Conservation (phyloP, 208 protist species). For the Acanthamoeba royreba region DNA sequence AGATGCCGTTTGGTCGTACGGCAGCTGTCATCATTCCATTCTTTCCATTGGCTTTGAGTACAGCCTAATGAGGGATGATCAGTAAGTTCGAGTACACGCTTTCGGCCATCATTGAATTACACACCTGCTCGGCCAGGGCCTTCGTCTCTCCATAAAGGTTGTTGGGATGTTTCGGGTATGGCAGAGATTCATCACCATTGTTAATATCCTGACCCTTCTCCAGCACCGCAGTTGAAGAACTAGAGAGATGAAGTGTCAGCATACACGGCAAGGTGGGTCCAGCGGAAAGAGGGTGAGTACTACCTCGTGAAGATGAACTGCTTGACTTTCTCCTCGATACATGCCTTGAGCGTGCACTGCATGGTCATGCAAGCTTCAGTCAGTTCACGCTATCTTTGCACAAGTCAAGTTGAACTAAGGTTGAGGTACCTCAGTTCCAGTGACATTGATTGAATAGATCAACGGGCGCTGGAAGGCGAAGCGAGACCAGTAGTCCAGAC, state of each 20-base stretch:
- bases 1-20: constrained; percentile 10
- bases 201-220: not conserved
- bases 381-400: not conserved
- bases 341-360: not conserved
- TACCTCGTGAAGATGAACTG: not conserved
- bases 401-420: not conserved
- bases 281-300: too few species aligned
- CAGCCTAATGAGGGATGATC: not conserved
- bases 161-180: not conserved
- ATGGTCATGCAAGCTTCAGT: too few species aligned
- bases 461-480: not conserved
- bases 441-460: not conserved
- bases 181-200: not conserved
- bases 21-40: not conserved
- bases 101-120: not conserved
- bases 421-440: not conserved
- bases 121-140: not conserved
- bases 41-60: not conserved
- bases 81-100: not conserved
- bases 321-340: not conserved
- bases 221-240: not conserved
- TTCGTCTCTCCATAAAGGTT: not conserved
- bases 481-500: constrained; percentile 34
- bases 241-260: not conserved
- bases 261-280: too few species aligned